These are phyloP conservation scores for Isabelozyma heimii DNA, from an alignment of 805 yeast genomes.

Conservation along the genomic window DNA sequence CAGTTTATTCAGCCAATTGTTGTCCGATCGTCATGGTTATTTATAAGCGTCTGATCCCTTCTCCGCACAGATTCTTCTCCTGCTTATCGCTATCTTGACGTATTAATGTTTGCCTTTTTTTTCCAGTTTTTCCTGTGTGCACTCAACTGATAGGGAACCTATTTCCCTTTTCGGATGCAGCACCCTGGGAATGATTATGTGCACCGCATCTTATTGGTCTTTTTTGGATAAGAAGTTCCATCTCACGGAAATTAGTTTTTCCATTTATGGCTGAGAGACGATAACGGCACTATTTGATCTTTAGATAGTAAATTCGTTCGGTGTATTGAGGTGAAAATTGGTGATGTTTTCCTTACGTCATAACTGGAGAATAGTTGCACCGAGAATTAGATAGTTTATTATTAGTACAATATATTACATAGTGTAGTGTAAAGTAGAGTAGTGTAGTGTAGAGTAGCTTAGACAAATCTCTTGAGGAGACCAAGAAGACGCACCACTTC, in stretches of 20 bases:
- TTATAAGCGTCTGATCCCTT: background rate
- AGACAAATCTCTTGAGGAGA: constrained; percentile 15
- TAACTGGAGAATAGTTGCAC: too few species aligned
- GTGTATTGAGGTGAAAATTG: background rate
- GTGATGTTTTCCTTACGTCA: background rate
- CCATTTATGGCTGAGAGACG: background rate
- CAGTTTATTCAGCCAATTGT: background rate
- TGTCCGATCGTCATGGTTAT: background rate
- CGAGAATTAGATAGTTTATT: too few species aligned
- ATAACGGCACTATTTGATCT: too few species aligned
- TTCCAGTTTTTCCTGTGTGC: background rate
- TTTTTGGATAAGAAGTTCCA: background rate
- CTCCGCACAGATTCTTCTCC: background rate
- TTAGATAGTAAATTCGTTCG: background rate
- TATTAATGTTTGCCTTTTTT: background rate
- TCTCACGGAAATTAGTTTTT: background rate
- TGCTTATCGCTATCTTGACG: background rate
- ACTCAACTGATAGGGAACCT: background rate
- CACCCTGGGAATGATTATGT: background rate
- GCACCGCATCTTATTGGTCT: background rate
- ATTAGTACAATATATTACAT: background rate
- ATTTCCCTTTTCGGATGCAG: background rate
- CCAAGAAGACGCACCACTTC: constrained; percentile 36
- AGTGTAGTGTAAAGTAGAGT: background rate
- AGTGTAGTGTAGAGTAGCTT: background rate